Conservation (phyloP, 805 yeast genomes). For the Lipomyces yamanashiensis region DNA sequence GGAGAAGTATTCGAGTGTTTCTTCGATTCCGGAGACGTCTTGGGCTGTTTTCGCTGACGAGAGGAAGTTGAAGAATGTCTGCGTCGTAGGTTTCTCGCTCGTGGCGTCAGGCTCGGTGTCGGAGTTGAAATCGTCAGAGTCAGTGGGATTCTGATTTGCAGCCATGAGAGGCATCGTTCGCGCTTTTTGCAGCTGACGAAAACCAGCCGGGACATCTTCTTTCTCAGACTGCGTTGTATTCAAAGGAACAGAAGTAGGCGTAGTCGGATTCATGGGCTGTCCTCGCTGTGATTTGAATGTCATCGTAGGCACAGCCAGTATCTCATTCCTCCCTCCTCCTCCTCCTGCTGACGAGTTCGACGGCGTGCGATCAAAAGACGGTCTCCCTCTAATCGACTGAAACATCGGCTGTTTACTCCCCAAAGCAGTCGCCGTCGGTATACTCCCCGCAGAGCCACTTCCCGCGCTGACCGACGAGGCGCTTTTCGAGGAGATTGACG, state of each 20-base stretch:
- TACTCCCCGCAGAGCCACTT: neutral
- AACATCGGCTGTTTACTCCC: slow-evolving; percentile 21
- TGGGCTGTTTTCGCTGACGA: slow-evolving; percentile 23
- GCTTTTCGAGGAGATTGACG: slow-evolving; percentile 5
- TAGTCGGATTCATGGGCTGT: slow-evolving; percentile 7
- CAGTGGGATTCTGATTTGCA: neutral
- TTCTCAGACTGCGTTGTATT: neutral
- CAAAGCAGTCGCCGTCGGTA: neutral
- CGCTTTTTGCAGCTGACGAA: neutral
- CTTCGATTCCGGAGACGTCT: slow-evolving; percentile 53
- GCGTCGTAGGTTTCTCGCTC: slow-evolving; percentile 8
- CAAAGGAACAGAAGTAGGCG: neutral
- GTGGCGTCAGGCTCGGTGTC: slow-evolving; percentile 1
- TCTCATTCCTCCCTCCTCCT: neutral
- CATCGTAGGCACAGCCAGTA: slow-evolving; percentile 8
- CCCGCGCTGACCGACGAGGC: neutral
- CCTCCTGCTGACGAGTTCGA: neutral
- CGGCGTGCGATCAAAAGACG: slow-evolving; percentile 22
- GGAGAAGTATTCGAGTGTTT: slow-evolving; percentile 73
- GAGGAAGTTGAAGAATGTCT: slow-evolving; percentile 18
- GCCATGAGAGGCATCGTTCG: slow-evolving; percentile 1
- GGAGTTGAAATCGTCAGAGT: neutral
- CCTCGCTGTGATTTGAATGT: slow-evolving; percentile 10
- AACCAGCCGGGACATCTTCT: neutral
- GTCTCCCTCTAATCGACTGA: slow-evolving; percentile 24